Evolutionary conservation across 73 alveolate genomes (phyloP), one percentile per base, ranked within the genome.

Genomic region (Paramecium primaurelia): DNA sequence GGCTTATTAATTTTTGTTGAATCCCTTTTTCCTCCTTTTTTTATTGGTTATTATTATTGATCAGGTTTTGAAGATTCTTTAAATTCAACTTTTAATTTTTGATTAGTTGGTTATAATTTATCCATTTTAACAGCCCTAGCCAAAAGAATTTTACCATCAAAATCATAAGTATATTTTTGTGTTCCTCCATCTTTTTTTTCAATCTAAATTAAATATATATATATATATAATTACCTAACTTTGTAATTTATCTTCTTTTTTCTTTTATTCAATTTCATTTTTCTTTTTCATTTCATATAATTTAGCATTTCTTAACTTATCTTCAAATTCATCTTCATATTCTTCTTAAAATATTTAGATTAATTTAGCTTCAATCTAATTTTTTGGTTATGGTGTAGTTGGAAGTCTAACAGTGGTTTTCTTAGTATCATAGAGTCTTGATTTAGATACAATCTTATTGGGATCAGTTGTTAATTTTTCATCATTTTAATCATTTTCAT

Each of bases 151-250:
- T 80, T 80, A 6, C 91, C 91, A 80, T 80, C 91, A 80, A 32
- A 80, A 80, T 80, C 91, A 49, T 32, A 80, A 26, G 91, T 80
- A 28, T 80, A 80, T 80, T 80, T 80, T 47, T 42, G 30, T 42
- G 44, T 10, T 42, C 77, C 91, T 45, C 91, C 91, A 25, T 80
- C 91, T 80, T 80, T 80, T 45, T 80, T 80, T 49, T 80, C 91
- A 11, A 80, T 80, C 58, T 64, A 2, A 8, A 32, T 12, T 12
- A 4, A 25, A 3, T 11, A 28, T 49, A n/a, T 64, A 20, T 49
- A n/a, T 64, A 20, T 64, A 1, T 11, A 34, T 1, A 12, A 11
- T 32, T 64, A 64, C 84, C 11, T 45, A 18, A 20, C 32, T 80
- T 80, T 80, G 26, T 80, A 45, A 49, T 45, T 49, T 42, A 45